Evolutionary conservation across 345 rosid species (phyloP).

Genomic region (Bruguiera sexangula): DNA sequence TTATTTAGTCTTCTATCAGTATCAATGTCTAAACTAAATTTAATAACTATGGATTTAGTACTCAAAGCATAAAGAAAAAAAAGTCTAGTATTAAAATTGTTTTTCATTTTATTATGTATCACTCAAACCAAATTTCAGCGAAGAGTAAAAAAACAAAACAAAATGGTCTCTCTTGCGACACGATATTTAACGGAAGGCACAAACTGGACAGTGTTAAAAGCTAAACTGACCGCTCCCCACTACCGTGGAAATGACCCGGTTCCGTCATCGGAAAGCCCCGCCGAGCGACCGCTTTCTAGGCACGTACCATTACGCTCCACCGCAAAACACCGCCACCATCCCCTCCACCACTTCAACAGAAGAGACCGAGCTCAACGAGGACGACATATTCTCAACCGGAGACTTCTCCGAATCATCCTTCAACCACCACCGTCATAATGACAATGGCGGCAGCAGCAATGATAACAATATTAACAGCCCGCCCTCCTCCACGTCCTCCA

Average conservation of each 20-base stretch:
- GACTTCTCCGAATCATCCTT: constrained; percentile 39
- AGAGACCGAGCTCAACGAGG: constrained; percentile 63
- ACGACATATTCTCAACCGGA: constrained; percentile 56
- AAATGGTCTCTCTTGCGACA: neutral
- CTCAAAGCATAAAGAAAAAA: too few relatives aligned
- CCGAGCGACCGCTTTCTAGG: constrained; percentile 41
- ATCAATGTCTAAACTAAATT: too few relatives aligned
- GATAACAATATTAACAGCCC: constrained; percentile 23
- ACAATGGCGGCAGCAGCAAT: too few relatives aligned
- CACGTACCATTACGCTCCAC: constrained; percentile 21
- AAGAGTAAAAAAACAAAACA: too few relatives aligned
- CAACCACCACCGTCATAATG: constrained; percentile 2
- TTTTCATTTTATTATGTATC: too few relatives aligned
- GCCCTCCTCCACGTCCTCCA: constrained; percentile 27
- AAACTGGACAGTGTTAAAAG: neutral
- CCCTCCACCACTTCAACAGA: constrained; percentile 21
- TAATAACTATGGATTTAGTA: too few relatives aligned
- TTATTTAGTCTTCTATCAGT: too few relatives aligned
- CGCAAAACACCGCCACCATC: constrained; percentile 24
- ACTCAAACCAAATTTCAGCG: too few relatives aligned
- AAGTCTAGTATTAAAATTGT: too few relatives aligned
- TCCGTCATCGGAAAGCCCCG: constrained; percentile 29
- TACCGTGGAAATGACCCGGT: constrained; percentile 37
- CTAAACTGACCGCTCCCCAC: neutral
- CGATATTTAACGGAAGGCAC: neutral